These are phyloP conservation scores for Castanea mollissima DNA, from an alignment of 306 rosid species.

Conservation along the genomic window DNA sequence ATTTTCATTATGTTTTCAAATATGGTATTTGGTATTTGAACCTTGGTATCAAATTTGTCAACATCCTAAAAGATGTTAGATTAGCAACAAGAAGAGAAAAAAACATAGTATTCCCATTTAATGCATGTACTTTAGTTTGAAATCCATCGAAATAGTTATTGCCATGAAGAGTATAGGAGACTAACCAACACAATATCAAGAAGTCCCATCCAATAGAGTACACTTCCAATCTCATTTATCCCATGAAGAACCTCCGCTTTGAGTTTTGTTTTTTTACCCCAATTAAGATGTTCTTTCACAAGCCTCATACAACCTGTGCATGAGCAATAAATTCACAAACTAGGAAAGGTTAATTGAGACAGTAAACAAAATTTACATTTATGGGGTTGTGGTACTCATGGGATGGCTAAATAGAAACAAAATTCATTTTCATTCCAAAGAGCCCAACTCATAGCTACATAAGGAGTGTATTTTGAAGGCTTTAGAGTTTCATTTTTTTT, in stretches of 20 bases:
- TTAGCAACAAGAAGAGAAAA: too few relatives aligned
- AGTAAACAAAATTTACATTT: background rate
- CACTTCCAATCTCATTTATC: slow-evolving; percentile 98
- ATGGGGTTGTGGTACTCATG: too few relatives aligned
- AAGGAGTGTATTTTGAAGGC: too few relatives aligned
- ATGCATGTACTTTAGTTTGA: background rate
- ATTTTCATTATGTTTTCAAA: too few relatives aligned
- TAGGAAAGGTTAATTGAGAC: background rate
- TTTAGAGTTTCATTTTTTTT: too few relatives aligned
- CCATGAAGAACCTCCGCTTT: slow-evolving; percentile 88
- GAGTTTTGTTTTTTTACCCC: slow-evolving; percentile 84
- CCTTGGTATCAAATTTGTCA: too few relatives aligned
- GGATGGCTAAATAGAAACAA: too few relatives aligned
- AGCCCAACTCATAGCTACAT: too few relatives aligned
- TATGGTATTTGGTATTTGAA: too few relatives aligned
- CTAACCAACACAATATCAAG: slow-evolving; percentile 93
- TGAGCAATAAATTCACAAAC: slow-evolving; percentile 21
- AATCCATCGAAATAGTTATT: background rate
- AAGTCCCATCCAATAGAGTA: slow-evolving; percentile 89
- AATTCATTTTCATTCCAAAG: too few relatives aligned
- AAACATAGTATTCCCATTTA: too few relatives aligned
- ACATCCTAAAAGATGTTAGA: too few relatives aligned
- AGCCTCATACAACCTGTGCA: slow-evolving; percentile 78
- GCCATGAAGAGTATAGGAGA: slow-evolving; percentile 14
- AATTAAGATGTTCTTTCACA: slow-evolving; percentile 86